Evolutionary conservation across 2,329 filamentous ascomycete species (phyloP).

Genomic region (Ophidiomyces ophidiicola): DNA sequence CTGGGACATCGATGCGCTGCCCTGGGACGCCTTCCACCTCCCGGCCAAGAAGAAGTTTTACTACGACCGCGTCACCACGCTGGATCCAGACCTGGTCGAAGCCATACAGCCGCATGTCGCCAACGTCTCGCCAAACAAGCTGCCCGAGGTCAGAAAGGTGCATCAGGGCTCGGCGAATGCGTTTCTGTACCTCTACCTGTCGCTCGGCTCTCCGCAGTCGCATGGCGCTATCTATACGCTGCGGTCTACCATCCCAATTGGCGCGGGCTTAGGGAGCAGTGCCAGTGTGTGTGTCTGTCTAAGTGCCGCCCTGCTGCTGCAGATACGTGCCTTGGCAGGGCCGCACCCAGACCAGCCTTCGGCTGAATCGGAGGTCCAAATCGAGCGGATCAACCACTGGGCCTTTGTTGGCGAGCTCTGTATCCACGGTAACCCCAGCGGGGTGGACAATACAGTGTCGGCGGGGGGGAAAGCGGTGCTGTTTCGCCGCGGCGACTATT

Average conservation of each 20-base stretch:
- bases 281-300: slow-evolving; percentile 76
- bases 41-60: slow-evolving; percentile 87
- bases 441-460: slow-evolving; percentile 92
- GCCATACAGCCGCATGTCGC: slow-evolving; percentile 70
- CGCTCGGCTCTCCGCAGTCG: slow-evolving; percentile 60
- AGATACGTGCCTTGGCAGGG: slow-evolving; percentile 75
- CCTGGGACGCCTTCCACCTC: slow-evolving; percentile 70
- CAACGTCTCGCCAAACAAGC: slow-evolving; percentile 53
- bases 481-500: slow-evolving; percentile 69
- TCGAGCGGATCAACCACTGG: slow-evolving; percentile 95
- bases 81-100: slow-evolving; percentile 70
- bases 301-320: slow-evolving; percentile 62
- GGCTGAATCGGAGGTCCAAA: slow-evolving; percentile 75
- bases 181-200: slow-evolving; percentile 78
- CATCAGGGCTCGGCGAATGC: slow-evolving; percentile 69
- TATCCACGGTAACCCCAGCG: slow-evolving; percentile 92
- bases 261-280: slow-evolving; percentile 75
- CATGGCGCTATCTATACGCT: slow-evolving; percentile 69
- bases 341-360: slow-evolving; percentile 84
- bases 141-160: slow-evolving; percentile 65
- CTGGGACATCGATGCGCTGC: slow-evolving; percentile 86
- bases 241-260: slow-evolving; percentile 76
- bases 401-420: slow-evolving; percentile 95
- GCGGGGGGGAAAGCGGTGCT: slow-evolving; percentile 89
- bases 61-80: slow-evolving; percentile 71